Evolutionary conservation across 2,329 filamentous ascomycete species (phyloP), one percentile per base, ranked within the genome.

Genomic region (Xylariaceae sp.): DNA sequence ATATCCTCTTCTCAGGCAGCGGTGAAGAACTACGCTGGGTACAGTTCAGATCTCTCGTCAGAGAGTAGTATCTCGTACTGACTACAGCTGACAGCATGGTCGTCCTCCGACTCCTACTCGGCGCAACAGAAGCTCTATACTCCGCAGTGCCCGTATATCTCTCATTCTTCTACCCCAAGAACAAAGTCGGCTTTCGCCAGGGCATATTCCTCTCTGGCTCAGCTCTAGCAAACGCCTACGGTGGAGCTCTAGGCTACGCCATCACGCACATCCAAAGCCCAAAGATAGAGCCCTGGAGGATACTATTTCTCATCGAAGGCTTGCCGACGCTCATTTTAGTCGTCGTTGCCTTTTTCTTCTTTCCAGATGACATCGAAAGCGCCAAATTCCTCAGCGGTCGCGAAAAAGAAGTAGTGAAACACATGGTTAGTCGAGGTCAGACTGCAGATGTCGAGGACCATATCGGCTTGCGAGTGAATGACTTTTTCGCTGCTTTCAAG

Each of bases 161-260:
- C 0, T 77, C 74, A 0, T 81, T 81, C 62, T 82, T 83, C 67
- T 85, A 84, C 58, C 72, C 78, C 7, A 69, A 81, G 12, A 70
- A 78, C 33, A 77, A 80, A 56, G 66, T 83, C 11, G 80, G 80
- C 31, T 68, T 82, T 30, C 69, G 80, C 3, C 75, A 75, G 45
- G 80, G 79, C 2, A 62, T 83, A 18, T 84, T 82, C 54, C 57
- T 76, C 11, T 71, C 72, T 17, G 71, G 72, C 0, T 64, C 65
- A 2, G 68, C 68, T 2, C 54, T 69, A 6, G 68, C 69, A 3
- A 70, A 70, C 39, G 68, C 66, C 4, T 69, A 71, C 48, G 68
- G 68, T 3, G 61, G 64, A 6, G 66, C 68, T 3, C 62, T 77
- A 9, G 68, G 67, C 3, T 71, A 69, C 42, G 68, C 64, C 2